These are phyloP conservation scores for Brassica nigra DNA, from an alignment of 345 rosid genomes.

Conservation along the genomic window DNA sequence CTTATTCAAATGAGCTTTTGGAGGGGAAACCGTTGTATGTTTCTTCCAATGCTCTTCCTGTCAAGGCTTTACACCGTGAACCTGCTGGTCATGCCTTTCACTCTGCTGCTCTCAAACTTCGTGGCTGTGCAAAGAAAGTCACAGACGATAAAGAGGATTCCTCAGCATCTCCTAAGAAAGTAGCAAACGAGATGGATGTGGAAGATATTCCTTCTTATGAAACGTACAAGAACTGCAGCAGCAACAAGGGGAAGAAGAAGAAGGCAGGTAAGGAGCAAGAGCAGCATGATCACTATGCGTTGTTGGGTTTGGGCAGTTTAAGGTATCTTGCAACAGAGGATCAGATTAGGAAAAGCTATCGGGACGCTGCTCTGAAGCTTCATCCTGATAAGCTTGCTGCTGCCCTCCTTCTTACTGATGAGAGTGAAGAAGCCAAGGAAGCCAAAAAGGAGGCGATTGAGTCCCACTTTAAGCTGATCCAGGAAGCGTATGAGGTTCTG, in stretches of 20 bases:
- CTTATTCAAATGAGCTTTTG: conserved; percentile 67
- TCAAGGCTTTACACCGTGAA: conserved; percentile 71
- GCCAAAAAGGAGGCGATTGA: conserved; percentile 91
- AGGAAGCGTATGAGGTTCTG: conserved; percentile 89
- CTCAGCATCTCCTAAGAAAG: conserved; percentile 47
- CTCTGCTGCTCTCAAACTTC: conserved; percentile 73
- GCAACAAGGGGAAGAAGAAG: conserved; percentile 66
- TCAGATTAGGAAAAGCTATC: conserved; percentile 84
- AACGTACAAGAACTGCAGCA: conserved; percentile 43
- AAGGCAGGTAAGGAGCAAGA: background rate
- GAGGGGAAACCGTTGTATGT: conserved; percentile 64
- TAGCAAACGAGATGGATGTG: conserved; percentile 55
- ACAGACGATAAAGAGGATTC: conserved; percentile 33
- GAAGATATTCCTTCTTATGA: conserved; percentile 64
- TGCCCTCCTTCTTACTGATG: conserved; percentile 78
- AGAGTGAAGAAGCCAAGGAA: conserved; percentile 82
- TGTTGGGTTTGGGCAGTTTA: conserved; percentile 81
- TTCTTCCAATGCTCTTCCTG: conserved; percentile 76
- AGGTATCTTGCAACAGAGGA: conserved; percentile 97
- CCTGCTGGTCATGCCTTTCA: conserved; percentile 98
- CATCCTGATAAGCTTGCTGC: conserved; percentile 97
- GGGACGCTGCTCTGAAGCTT: conserved; percentile 88
- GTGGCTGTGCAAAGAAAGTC: conserved; percentile 64
- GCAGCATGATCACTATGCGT: conserved; percentile 94
- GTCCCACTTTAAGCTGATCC: conserved; percentile 78